phyloP scores from a whole-genome alignment of 768 basidiomycete genomes.

The Hygrophorus pudorinus region DNA sequence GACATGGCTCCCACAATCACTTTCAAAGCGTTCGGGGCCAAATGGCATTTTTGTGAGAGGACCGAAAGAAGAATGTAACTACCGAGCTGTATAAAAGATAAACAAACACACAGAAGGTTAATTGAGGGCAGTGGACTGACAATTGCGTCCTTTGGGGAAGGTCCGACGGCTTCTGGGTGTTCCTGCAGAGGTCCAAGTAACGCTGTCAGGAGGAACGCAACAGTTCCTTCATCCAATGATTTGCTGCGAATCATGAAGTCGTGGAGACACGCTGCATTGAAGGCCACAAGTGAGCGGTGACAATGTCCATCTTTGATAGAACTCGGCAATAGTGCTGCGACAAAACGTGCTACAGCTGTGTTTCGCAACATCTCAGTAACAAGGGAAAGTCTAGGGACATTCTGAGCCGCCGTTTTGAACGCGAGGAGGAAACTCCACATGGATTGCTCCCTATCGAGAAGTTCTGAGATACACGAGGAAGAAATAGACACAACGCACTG shows the following conservation, averaged over 20 bases:
- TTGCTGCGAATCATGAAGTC: constrained; percentile 63
- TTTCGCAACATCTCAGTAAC: constrained; percentile 71
- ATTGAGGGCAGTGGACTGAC: constrained; percentile 27
- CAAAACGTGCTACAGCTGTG: constrained; percentile 62
- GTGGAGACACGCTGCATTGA: constrained; percentile 71
- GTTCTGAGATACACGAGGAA: background rate
- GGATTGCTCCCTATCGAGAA: constrained; percentile 39
- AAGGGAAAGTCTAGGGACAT: constrained; percentile 61
- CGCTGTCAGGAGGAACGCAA: constrained; percentile 58
- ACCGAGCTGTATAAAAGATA: constrained; percentile 40
- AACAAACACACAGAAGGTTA: background rate
- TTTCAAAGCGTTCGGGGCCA: constrained; percentile 50
- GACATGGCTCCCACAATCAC: constrained; percentile 47
- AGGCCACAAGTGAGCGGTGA: constrained; percentile 72
- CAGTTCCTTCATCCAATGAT: constrained; percentile 50
- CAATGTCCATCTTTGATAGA: constrained; percentile 38
- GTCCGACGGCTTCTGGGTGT: constrained; percentile 15
- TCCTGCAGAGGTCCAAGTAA: constrained; percentile 46
- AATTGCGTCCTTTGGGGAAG: constrained; percentile 39
- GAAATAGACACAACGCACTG: constrained; percentile 33
- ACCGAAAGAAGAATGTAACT: constrained; percentile 65
- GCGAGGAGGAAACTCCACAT: constrained; percentile 61
- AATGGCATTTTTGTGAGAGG: constrained; percentile 53
- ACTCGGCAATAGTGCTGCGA: constrained; percentile 52
- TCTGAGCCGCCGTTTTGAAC: constrained; percentile 68